Base-by-base conservation (phyloP, 2,329 filamentous ascomycete species). In the Didymella segeticola region DNA sequence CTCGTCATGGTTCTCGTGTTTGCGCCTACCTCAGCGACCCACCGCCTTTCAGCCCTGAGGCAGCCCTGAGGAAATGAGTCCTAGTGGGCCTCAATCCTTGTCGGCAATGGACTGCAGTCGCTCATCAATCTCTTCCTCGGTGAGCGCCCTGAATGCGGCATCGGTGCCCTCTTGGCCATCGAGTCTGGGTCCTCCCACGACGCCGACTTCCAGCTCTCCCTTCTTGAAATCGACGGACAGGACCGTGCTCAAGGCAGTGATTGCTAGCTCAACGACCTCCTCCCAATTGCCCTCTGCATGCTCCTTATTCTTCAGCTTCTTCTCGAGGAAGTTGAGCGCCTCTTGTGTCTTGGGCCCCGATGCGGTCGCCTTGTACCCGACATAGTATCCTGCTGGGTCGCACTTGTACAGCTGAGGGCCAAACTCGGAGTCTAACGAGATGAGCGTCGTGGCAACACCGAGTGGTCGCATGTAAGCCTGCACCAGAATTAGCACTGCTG, bases 211-310 rank as follows among this genome's bases (percentile, higher is more conserved):
- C 75, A 99, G 88, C 82, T 99, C 95, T 68, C 90, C 90, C 84
- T 98, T 98, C 86, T 99, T 99, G 83, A 99, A 99, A 77, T 99
- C 95, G 77, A 98, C 96, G 78, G 93, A 97, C 62, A 99, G 84
- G 56, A 99, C 93, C 29, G 90, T 96, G 85, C 93, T 96, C 76
- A 99, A 81, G 6, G 95, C 93, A 37, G 91, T 90, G 76, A 99
- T 99, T 54, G 91, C 95, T 69, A 98, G 83, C 82, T 99, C 95
- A 43, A 99, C 93, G 42, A 99, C 95, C 57, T 99, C 95, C 78
- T 96, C 91, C 95, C 95, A 99, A 72, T 82, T 88, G 57, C 95
- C 95, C 53, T 95, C 89, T 29, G 93, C 95, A 69, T 85, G 83
- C 71, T 98, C 93, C 87, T 97, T 97, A 87, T 96, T 97, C 83